Conservation (phyloP, 495 filamentous ascomycete genomes). For the Articulospora tetracladia region DNA sequence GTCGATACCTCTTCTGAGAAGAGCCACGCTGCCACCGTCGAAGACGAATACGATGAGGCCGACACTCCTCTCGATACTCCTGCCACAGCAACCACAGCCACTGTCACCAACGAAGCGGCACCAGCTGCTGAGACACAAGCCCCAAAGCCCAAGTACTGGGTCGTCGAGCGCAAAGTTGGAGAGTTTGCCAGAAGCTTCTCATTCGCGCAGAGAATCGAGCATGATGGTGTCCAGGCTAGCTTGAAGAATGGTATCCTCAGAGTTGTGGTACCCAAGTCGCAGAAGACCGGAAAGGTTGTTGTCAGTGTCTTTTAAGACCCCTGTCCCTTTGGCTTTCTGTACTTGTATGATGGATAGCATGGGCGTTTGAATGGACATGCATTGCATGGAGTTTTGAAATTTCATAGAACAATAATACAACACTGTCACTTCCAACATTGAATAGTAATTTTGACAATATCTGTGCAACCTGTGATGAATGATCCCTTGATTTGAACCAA, state of each 20-base stretch:
- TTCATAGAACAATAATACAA: background rate
- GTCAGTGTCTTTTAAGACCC: conserved; percentile 15
- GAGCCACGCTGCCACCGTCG: conserved; percentile 57
- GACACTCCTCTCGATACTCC: conserved; percentile 20
- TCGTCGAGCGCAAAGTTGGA: conserved; percentile 73
- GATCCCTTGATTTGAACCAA: too few relatives aligned
- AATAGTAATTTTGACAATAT: too few relatives aligned
- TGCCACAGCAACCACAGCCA: conserved; percentile 23
- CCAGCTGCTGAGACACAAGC: conserved; percentile 27
- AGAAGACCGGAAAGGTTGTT: conserved; percentile 18
- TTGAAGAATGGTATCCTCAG: conserved; percentile 71
- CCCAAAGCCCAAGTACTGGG: conserved; percentile 64
- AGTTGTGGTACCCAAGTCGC: conserved; percentile 68
- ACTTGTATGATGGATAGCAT: background rate
- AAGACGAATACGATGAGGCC: conserved; percentile 41
- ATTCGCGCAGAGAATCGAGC: conserved; percentile 73
- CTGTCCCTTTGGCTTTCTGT: background rate
- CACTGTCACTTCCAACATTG: too few relatives aligned
- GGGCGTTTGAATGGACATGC: background rate
- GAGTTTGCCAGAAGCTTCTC: conserved; percentile 75
- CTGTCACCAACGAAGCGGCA: conserved; percentile 25
- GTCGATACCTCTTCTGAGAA: conserved; percentile 34
- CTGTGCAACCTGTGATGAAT: too few relatives aligned
- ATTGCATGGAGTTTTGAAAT: background rate
- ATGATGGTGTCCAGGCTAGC: conserved; percentile 70